Percentiles rank a stretch among this genome's conserved stretches.
phyloP scores from a whole-genome alignment of 331 rosid species.

The Spiraea crenata region DNA sequence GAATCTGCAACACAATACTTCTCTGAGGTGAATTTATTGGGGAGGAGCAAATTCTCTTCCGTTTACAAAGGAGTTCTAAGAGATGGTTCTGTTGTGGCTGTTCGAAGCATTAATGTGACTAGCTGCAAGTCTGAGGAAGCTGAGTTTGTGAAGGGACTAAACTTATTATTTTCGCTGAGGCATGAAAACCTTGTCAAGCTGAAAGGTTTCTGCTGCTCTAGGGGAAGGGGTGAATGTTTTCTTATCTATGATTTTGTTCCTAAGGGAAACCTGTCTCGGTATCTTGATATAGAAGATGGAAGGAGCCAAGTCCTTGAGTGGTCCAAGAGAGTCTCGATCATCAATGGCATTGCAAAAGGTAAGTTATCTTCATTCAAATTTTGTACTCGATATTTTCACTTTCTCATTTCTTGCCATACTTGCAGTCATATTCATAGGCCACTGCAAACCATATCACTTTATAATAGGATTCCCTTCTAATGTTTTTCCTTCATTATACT shows the following conservation, averaged over 20 bases:
- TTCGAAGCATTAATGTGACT: constrained; percentile 60
- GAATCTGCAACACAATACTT: constrained; percentile 89
- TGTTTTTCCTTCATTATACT: background rate
- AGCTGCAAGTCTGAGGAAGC: constrained; percentile 87
- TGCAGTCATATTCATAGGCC: background rate
- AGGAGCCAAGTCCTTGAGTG: constrained; percentile 65
- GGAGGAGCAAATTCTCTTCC: constrained; percentile 74
- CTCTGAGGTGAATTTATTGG: constrained; percentile 67
- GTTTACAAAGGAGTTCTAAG: constrained; percentile 77
- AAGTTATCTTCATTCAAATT: constrained; percentile 8
- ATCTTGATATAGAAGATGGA: constrained; percentile 68
- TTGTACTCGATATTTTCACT: background rate
- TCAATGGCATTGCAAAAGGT: constrained; percentile 89
- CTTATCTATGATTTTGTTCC: constrained; percentile 79
- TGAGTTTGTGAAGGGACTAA: constrained; percentile 71
- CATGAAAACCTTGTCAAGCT: constrained; percentile 74
- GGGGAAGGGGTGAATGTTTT: constrained; percentile 84
- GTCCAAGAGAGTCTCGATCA: constrained; percentile 72
- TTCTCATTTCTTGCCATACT: background rate
- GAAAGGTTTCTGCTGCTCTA: constrained; percentile 95
- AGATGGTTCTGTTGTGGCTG: constrained; percentile 84
- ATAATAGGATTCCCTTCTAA: background rate
- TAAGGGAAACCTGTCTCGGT: constrained; percentile 63
- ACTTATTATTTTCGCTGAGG: constrained; percentile 56
- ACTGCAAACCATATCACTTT: no score